Evolutionary conservation across 306 rosid genomes (phyloP), one percentile per base, ranked within the genome.

Genomic region (Lablab purpureus): DNA sequence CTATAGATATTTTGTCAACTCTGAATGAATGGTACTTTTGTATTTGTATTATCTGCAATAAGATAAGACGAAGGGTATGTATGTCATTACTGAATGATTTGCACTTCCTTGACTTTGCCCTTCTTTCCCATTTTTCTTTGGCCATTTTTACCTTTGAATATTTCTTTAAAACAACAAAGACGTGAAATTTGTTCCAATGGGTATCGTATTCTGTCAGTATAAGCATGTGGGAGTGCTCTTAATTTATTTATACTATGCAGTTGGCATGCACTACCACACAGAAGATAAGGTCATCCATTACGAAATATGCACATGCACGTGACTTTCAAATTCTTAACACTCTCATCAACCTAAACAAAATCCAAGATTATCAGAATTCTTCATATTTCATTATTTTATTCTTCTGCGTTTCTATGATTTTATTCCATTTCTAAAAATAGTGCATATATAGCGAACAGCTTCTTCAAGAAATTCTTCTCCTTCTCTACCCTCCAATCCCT

Each of bases 131-230:
- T 46, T 37, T 63, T 74, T n/a, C 65, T 67, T 17, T 58, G 50
- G 64, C 13, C 30, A 63, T 50, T 28, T 47, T 58, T 8, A 67
- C 71, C 78, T 62, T 75, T 60, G 75, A 68, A 60, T 75, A 69
- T 78, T 54, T 78, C 37, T 59, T 41, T 47, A 58, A 72, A 43
- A 49, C 55, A 73, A 41, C 40, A 76, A 76, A 10, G 46, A 59
- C 66, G 64, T 66, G 84, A 74, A 47, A 62, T 81, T 59, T 85
- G 81, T 77, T 75, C 19, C 21, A 75, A 19, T 45, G 37, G 78
- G 79, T 76, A 80, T 79, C 79, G 76, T 74, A 78, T 82, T 69
- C 84, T 75, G 88, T 80, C 89, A 79, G 83, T 71, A 66, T 56
- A 74, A 81, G 82, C 82, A 75, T 82, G 84, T 75, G 84, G 51